Evolutionary conservation across 345 rosid species (phyloP).

Genomic region (Salix arbutifolia): DNA sequence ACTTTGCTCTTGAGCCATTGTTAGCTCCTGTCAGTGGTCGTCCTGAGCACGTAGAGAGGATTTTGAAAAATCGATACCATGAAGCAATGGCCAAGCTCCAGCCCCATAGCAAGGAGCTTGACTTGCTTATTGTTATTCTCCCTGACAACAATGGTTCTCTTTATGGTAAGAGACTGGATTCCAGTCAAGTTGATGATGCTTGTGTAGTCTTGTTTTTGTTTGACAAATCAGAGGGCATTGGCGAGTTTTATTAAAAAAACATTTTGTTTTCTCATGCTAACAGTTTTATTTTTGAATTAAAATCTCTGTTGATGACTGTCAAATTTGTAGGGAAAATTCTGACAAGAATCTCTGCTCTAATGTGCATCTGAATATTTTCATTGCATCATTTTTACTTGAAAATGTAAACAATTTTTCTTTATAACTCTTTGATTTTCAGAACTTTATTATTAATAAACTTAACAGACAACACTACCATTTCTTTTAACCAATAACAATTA

Average conservation of each 20-base stretch:
- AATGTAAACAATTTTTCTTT: background rate
- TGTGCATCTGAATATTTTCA: background rate
- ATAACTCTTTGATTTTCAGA: background rate
- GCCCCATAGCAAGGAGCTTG: constrained; percentile 70
- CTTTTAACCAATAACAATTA: too few relatives aligned
- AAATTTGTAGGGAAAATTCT: background rate
- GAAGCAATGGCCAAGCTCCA: constrained; percentile 71
- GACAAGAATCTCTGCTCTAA: background rate
- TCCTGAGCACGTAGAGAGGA: constrained; percentile 90
- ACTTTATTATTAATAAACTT: too few relatives aligned
- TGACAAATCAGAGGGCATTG: background rate
- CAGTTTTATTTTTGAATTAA: background rate
- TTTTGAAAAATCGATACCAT: constrained; percentile 71
- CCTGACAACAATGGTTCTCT: constrained; percentile 98
- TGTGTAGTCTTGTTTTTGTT: background rate
- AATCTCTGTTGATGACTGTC: background rate
- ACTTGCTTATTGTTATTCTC: constrained; percentile 86
- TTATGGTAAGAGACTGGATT: constrained; percentile 53
- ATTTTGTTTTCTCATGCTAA: background rate
- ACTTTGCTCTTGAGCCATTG: constrained; percentile 69
- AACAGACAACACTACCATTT: too few relatives aligned
- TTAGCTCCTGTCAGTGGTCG: constrained; percentile 63
- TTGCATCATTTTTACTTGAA: background rate
- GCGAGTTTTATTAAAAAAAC: background rate
- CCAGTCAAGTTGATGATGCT: background rate